phyloP scores from a whole-genome alignment of 768 basidiomycete genomes.

The Arthromyces matolae region DNA sequence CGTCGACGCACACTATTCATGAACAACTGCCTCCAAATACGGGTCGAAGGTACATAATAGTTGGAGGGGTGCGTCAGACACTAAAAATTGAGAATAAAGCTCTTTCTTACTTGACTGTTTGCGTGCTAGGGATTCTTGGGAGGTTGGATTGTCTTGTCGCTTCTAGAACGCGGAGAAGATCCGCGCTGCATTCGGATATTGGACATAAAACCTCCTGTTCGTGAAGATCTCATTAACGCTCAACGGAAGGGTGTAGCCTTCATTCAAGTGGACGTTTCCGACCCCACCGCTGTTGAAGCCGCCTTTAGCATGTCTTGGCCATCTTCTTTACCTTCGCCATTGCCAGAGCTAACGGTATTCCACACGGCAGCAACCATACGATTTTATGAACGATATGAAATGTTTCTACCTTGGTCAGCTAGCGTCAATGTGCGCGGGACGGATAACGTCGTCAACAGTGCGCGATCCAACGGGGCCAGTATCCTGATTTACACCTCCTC shows the following conservation, averaged over 20 bases:
- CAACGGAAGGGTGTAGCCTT: slow-evolving; percentile 52
- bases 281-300: slow-evolving; percentile 46
- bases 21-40: slow-evolving; percentile 63
- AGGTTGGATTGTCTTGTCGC: slow-evolving; percentile 70
- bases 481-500: slow-evolving; percentile 73
- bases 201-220: slow-evolving; percentile 61
- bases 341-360: slow-evolving; percentile 56
- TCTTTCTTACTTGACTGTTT: background rate
- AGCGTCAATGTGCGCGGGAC: slow-evolving; percentile 67
- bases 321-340: slow-evolving; percentile 12
- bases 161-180: slow-evolving; percentile 69
- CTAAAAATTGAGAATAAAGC: background rate
- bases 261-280: slow-evolving; percentile 54
- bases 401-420: slow-evolving; percentile 50
- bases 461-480: slow-evolving; percentile 49
- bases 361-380: slow-evolving; percentile 78
- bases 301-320: slow-evolving; percentile 71
- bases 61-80: slow-evolving; percentile 62
- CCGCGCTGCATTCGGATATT: slow-evolving; percentile 60
- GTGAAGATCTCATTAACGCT: slow-evolving; percentile 53
- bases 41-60: slow-evolving; percentile 70
- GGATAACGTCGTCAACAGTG: slow-evolving; percentile 60
- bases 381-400: slow-evolving; percentile 62
- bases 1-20: slow-evolving; percentile 31
- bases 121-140: slow-evolving; percentile 63